phyloP scores from a whole-genome alignment of 208 protist species.

The Trichomonas gallinae region DNA sequence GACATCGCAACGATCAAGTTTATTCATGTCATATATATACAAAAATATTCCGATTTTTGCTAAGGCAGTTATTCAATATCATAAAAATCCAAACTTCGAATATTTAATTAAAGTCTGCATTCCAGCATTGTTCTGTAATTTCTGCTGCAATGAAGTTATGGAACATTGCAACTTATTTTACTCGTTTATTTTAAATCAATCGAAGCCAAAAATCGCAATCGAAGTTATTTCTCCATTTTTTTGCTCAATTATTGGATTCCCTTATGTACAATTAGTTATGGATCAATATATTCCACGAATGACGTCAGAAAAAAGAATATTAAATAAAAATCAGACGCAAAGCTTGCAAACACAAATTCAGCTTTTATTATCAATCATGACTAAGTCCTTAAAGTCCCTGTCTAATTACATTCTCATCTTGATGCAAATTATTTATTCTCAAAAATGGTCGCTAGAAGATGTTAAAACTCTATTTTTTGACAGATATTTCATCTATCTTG shows the following conservation, averaged over 20 bases:
- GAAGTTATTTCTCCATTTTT: neutral
- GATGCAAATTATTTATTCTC: neutral
- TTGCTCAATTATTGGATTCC: neutral
- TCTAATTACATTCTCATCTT: neutral
- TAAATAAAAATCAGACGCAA: neutral
- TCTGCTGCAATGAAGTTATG: neutral
- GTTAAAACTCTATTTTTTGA: neutral
- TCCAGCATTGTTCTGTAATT: neutral
- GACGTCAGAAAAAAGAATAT: neutral
- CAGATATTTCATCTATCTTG: neutral
- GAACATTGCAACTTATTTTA: neutral
- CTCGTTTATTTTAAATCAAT: neutral
- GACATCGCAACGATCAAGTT: neutral
- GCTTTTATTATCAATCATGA: neutral
- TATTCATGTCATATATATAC: neutral
- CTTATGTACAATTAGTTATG: neutral
- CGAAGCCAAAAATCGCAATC: neutral
- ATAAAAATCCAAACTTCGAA: neutral
- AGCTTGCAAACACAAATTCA: neutral
- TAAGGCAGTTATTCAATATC: neutral
- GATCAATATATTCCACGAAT: neutral
- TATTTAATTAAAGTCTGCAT: neutral
- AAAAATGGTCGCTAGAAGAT: neutral
- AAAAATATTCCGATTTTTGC: neutral
- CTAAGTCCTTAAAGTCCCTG: neutral